A percentile compares a stretch with the other conserved stretches of the same genome.
Evolutionary conservation across 1,284 basidiomycete genomes (phyloP).

Genomic region (Trichosporon asahii): DNA sequence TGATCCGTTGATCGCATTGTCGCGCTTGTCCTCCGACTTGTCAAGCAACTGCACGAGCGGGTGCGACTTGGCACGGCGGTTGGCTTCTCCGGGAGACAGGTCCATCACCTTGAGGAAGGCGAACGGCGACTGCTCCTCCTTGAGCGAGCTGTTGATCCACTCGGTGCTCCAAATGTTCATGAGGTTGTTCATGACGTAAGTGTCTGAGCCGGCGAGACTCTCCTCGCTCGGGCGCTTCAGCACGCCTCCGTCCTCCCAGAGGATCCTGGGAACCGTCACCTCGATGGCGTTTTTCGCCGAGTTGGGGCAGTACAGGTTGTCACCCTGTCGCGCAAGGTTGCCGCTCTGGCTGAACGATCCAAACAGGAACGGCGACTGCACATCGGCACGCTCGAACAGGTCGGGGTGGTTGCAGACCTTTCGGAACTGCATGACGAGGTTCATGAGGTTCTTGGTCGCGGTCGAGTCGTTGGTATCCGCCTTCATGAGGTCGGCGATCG

Average conservation of each 20-base stretch:
- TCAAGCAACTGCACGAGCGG: slow-evolving; percentile 33
- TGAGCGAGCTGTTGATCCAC: slow-evolving; percentile 70
- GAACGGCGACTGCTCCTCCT: slow-evolving; percentile 61
- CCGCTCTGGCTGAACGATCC: slow-evolving; percentile 77
- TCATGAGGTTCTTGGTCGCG: slow-evolving; percentile 74
- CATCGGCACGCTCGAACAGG: slow-evolving; percentile 95
- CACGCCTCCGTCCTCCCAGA: slow-evolving; percentile 78
- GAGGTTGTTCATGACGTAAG: slow-evolving; percentile 64
- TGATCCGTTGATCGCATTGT: slow-evolving; percentile 44
- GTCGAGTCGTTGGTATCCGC: slow-evolving; percentile 74
- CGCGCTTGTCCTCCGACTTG: slow-evolving; percentile 20
- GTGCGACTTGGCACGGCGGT: slow-evolving; percentile 55
- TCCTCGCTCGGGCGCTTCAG: slow-evolving; percentile 64
- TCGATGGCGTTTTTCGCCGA: slow-evolving; percentile 85
- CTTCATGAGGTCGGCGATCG: slow-evolving; percentile 90
- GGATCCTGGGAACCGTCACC: slow-evolving; percentile 67
- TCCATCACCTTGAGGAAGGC: slow-evolving; percentile 72
- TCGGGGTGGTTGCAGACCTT: slow-evolving; percentile 99
- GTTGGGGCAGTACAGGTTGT: slow-evolving; percentile 69
- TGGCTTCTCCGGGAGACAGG: slow-evolving; percentile 61
- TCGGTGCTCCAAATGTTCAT: slow-evolving; percentile 90
- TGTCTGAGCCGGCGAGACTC: slow-evolving; percentile 60
- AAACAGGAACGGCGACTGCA: slow-evolving; percentile 87
- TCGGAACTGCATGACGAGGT: slow-evolving; percentile 99
- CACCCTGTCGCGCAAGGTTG: slow-evolving; percentile 77